Percentiles rank a stretch among this genome's conserved stretches.
Evolutionary conservation across 441 rosid species (phyloP).

Genomic region (Syzygium malaccense): DNA sequence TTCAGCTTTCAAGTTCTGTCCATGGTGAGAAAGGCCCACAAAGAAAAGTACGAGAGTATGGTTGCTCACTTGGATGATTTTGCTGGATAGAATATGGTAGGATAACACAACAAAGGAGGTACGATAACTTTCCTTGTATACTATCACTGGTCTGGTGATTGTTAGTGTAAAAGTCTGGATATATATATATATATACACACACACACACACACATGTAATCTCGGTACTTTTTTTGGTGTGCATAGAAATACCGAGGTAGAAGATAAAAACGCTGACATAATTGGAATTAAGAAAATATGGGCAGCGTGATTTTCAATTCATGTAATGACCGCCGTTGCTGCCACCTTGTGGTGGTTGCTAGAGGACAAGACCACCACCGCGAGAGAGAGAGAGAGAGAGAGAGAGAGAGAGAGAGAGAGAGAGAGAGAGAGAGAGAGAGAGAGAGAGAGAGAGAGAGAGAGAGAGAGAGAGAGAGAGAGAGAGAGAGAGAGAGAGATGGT

Average conservation of each 20-base stretch:
- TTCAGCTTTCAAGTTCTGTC: neutral
- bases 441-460: too few species aligned
- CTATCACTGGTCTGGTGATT: neutral
- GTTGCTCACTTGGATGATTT: neutral
- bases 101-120: neutral
- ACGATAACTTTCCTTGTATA: neutral
- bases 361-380: too few species aligned
- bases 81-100: neutral
- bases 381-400: too few species aligned
- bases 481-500: too few species aligned
- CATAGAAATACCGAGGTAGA: neutral
- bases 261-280: neutral
- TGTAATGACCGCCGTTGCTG: neutral
- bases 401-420: too few species aligned
- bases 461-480: too few species aligned
- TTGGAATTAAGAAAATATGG: neutral
- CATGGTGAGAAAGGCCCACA: neutral
- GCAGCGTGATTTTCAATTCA: accelerated
- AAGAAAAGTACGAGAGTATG: neutral
- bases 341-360: too few species aligned
- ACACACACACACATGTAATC: neutral
- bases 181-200: neutral
- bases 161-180: neutral
- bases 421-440: too few species aligned
- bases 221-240: neutral